Evolutionary conservation across 768 basidiomycete genomes (phyloP), one percentile per base, ranked within the genome.

Genomic region (Leucocoprinus leucothites): DNA sequence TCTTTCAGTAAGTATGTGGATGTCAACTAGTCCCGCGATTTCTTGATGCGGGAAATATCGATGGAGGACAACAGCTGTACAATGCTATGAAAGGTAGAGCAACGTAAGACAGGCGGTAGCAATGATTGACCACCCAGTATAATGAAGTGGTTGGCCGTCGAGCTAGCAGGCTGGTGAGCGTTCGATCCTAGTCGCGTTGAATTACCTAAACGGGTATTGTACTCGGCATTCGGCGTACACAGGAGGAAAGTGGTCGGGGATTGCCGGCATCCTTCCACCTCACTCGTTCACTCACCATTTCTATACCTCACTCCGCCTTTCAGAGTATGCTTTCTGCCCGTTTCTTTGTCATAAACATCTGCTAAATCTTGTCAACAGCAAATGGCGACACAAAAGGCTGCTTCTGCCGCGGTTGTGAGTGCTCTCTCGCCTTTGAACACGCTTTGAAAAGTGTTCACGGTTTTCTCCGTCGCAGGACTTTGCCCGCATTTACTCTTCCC

Each of bases 401-500:
- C 84, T 59, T 76, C 79, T 57, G 84, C 78, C 60, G 85, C 82
- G 70, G 83, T 88, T 58, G 82, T 83, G 62, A 72, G 82, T 73
- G 38, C 19, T 43, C 18, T 25, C 43, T 45, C 22, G 3, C 28
- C 35, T 42, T 5, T n/a, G 48, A 16, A 24, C 44, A 31, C 66
- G 66, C 60, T 63, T 63, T 60, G 60, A 65, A 61, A 61, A 51
- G 54, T 64, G 19, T 43, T 51, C 36, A 46, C 58, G 65, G 64
- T 62, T 52, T 56, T 49, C 62, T 58, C 53, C 43, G 26, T 41
- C 28, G 19, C 65, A 94, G 91, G 90, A 92, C 73, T 92, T 91
- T 69, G 71, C 87, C 66, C 88, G 88, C 67, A 81, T 94, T 61
- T 93, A 92, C 71, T 75, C 85, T 52, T 84, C 88, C 50, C 81